phyloP scores from a whole-genome alignment of 1,139 yeast species.

The Yamadazyma friedrichii region DNA sequence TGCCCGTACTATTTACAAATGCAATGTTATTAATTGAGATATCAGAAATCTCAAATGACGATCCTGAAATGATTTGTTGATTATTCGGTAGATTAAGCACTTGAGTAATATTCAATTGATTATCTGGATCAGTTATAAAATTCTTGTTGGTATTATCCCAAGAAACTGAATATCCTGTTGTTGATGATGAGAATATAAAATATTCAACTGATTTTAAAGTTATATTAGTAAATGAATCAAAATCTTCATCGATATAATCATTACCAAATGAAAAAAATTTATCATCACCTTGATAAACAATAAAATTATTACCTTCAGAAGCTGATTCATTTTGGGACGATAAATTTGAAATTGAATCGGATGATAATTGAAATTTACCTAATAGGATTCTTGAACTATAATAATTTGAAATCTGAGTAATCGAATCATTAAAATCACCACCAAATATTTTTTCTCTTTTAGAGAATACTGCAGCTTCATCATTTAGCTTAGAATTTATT shows the following conservation, averaged over 20 bases:
- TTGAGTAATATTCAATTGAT: conserved; percentile 35
- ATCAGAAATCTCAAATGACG: conserved; percentile 40
- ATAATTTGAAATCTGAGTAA: conserved; percentile 23
- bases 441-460: conserved; percentile 33
- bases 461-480: conserved; percentile 4
- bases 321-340: conserved; percentile 29
- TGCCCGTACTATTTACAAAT: conserved; percentile 21
- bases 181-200: conserved; percentile 34
- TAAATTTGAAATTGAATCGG: conserved; percentile 25
- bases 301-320: conserved; percentile 34
- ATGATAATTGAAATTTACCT: conserved; percentile 32
- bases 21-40: conserved; percentile 32
- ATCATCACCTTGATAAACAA: conserved; percentile 21
- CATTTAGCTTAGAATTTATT: no score
- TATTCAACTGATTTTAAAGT: conserved; percentile 35
- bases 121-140: conserved; percentile 38
- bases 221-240: conserved; percentile 35
- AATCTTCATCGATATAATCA: conserved; percentile 21
- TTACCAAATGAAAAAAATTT: conserved; percentile 44
- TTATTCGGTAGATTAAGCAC: conserved; percentile 25
- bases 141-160: conserved; percentile 41
- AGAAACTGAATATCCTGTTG: conserved; percentile 22
- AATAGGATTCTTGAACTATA: conserved; percentile 25
- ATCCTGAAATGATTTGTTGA: conserved; percentile 39
- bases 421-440: conserved; percentile 30